Percentiles rank a stretch among this genome's conserved stretches.
Evolutionary conservation across 495 filamentous ascomycete species (phyloP).

Genomic region (Aspergillus ostianus): DNA sequence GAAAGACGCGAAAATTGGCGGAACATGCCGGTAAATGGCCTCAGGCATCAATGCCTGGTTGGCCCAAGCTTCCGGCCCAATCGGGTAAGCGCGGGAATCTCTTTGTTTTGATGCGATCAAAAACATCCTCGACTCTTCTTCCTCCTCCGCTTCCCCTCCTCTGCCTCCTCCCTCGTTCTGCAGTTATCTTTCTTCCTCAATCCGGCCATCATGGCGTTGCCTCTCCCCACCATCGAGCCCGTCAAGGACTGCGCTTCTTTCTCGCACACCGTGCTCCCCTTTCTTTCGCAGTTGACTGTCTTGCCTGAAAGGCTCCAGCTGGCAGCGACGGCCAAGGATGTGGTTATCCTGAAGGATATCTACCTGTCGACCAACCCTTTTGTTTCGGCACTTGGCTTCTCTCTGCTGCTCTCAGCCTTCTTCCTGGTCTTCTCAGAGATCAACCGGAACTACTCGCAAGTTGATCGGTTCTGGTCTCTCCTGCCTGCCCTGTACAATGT

Average conservation of each 20-base stretch:
- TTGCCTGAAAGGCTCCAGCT: conserved; percentile 62
- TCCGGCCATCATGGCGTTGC: conserved; percentile 49
- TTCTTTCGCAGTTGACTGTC: conserved; percentile 71
- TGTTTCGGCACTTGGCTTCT: conserved; percentile 70
- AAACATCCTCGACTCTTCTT: conserved; percentile 7
- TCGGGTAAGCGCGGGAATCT: conserved; percentile 23
- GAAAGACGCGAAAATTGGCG: conserved; percentile 6
- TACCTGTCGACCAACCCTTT: conserved; percentile 90
- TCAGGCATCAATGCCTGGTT: conserved; percentile 19
- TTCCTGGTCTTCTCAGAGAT: conserved; percentile 76
- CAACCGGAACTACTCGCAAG: conserved; percentile 90
- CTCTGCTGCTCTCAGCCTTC: conserved; percentile 62
- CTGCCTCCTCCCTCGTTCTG: conserved; percentile 2
- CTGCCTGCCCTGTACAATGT: conserved; percentile 83
- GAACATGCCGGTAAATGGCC: conserved; percentile 11
- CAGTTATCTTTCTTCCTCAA: conserved; percentile 3
- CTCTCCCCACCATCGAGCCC: conserved; percentile 65
- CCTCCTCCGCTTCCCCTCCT: conserved; percentile 8
- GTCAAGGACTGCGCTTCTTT: conserved; percentile 73
- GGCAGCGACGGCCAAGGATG: conserved; percentile 49
- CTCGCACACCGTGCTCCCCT: conserved; percentile 67
- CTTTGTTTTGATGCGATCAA: conserved; percentile 12
- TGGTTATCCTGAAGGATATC: conserved; percentile 56
- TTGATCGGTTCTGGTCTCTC: conserved; percentile 89
- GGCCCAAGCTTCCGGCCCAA: conserved; percentile 20